Evolutionary conservation across 2,329 filamentous ascomycete species (phyloP), one percentile per base, ranked within the genome.

Genomic region (Helotiales sp.): DNA sequence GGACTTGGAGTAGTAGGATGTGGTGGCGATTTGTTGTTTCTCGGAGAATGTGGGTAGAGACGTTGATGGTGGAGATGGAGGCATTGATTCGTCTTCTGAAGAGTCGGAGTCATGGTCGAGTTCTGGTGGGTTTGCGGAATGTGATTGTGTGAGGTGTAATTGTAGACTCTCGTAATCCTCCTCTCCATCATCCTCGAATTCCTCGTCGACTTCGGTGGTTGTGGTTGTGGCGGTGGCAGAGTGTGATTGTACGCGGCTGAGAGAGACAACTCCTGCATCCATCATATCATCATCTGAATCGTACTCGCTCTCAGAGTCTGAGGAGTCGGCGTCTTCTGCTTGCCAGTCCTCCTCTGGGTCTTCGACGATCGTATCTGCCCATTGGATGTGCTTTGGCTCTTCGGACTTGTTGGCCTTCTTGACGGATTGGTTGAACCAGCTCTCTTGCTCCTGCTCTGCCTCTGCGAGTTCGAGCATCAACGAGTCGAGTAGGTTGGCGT

Each of bases 341-440:
- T 85, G 79, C 78, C 83, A 86, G 65, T 91, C 87, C 61, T 91
- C 86, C 72, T 90, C 85, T 52, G 82, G 77, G 64, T 90, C 87
- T 74, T 93, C 89, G 60, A 83, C 81, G 63, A 93, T 83, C 55
- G 84, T 81, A 74, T 96, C 90, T 2, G 90, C 90, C 91, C 91
- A 96, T 80, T 93, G 89, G 67, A 96, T 85, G 77, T 90, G 90
- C 73, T 83, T 84, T 62, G 79, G 72, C 66, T 90, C 83, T 60
- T 77, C 69, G 19, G 9, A 76, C 67, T 76, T 69, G 72, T 81
- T 80, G 67, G 89, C 89, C 70, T 88, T 89, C 73, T 85, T 87
- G 76, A 97, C 90, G 62, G 91, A 95, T 75, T 92, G 89, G 84
- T 97, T 96, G 87, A 97, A 98, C 93, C 93, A 97, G 66, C 85